Conservation (phyloP, 208 protist species). For the Kentomonas sorsogonicus region DNA sequence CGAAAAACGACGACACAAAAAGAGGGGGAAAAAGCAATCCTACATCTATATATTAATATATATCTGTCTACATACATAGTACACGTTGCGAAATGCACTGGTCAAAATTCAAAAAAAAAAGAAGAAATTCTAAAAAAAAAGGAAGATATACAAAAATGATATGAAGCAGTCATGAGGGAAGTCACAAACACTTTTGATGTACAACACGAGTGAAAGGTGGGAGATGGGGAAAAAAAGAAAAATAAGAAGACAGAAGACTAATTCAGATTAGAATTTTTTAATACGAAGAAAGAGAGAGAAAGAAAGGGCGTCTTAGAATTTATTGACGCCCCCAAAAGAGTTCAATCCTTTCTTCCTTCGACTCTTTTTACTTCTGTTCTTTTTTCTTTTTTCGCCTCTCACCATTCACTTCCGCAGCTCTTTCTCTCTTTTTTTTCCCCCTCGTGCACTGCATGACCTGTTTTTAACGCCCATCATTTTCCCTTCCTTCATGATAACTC, state of each 20-base stretch:
- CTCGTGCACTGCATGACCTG: no score
- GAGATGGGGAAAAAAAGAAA: constrained; percentile 6
- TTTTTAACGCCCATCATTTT: no score
- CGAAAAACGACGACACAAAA: no score
- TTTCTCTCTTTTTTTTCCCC: background rate
- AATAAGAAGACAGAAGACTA: background rate
- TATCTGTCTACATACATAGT: background rate
- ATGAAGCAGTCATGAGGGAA: no score
- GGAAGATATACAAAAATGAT: background rate
- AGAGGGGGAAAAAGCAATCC: no score
- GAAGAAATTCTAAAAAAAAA: constrained; percentile 9
- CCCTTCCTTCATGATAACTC: no score
- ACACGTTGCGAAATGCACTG: background rate
- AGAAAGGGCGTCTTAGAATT: background rate
- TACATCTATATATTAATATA: no score
- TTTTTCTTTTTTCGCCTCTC: background rate
- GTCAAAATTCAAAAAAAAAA: background rate
- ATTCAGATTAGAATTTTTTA: background rate
- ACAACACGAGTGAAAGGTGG: no score
- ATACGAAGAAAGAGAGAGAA: constrained; percentile 5
- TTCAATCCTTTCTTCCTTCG: background rate
- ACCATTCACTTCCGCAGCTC: background rate
- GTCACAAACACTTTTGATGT: no score
- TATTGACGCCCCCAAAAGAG: background rate
- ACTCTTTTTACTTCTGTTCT: background rate